Conservation (phyloP, 805 yeast species). For the Kodamaea hsintzibuensis region DNA sequence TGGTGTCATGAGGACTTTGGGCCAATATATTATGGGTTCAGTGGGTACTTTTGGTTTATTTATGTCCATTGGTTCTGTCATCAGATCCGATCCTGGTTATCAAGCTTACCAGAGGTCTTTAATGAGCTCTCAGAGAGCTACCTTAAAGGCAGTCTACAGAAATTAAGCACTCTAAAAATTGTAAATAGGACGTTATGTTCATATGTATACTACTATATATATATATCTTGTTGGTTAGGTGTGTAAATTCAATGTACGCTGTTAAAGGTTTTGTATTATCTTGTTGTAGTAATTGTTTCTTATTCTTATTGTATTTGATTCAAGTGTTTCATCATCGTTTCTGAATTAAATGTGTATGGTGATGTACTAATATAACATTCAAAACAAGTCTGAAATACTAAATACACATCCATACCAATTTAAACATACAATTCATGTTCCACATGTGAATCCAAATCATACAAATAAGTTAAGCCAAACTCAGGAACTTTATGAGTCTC, state of each 20-base stretch:
- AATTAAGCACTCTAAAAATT: background rate
- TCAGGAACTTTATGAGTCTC: slow-evolving; percentile 62
- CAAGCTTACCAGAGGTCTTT: slow-evolving; percentile 28
- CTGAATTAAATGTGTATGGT: no score
- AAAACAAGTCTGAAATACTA: no score
- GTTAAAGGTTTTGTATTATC: no score
- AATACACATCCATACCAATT: no score
- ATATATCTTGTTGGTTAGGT: background rate
- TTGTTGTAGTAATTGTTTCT: background rate
- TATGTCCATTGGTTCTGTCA: slow-evolving; percentile 94
- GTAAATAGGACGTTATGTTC: slow-evolving; percentile 2
- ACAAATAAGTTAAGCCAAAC: slow-evolving; percentile 70
- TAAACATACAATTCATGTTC: slow-evolving; percentile 5
- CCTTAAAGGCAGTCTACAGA: slow-evolving; percentile 30
- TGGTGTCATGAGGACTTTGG: slow-evolving; percentile 94
- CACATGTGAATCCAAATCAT: slow-evolving; percentile 33
- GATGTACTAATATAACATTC: no score
- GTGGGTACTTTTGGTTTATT: slow-evolving; percentile 96
- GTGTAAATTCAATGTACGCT: background rate
- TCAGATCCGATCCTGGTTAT: slow-evolving; percentile 64
- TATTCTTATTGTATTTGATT: background rate
- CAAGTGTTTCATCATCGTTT: no score
- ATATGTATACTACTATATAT: background rate
- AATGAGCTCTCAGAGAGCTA: slow-evolving; percentile 29
- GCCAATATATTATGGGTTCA: slow-evolving; percentile 94